Conservation (phyloP, 164 flowering plant genomes). For the Liriodendron chinense region DNA sequence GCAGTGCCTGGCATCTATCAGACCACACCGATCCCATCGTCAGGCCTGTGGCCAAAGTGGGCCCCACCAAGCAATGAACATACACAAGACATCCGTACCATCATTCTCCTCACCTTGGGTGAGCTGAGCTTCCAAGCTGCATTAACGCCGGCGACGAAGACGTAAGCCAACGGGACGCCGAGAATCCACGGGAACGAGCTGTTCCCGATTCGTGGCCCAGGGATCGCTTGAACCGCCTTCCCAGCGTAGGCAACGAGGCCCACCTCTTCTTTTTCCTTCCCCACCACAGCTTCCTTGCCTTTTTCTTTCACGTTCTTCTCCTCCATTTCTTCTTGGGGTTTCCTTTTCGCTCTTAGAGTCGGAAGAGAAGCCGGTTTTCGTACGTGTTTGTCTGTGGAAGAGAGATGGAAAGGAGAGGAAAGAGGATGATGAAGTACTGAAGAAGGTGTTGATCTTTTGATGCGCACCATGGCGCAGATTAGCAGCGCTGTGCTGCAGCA, state of each 20-base stretch:
- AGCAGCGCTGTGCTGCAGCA: neutral
- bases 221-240: neutral
- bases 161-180: slow-evolving; percentile 3
- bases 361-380: neutral
- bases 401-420: neutral
- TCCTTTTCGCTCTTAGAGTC: neutral
- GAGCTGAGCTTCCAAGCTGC: neutral
- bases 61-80: neutral
- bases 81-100: neutral
- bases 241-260: neutral
- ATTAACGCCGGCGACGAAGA: neutral
- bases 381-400: neutral
- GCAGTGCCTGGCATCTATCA: too few relatives aligned
- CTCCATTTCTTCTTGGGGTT: neutral
- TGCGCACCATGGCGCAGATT: neutral
- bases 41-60: neutral
- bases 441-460: neutral
- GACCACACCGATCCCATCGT: too few relatives aligned
- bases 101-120: neutral
- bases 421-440: neutral
- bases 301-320: neutral
- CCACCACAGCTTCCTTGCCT: neutral
- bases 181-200: slow-evolving; percentile 4
- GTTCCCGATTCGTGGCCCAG: slow-evolving; percentile 3
- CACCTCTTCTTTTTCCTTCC: neutral